Base-by-base conservation (phyloP, 129 eudicot species). In the Sambucus nigra region DNA sequence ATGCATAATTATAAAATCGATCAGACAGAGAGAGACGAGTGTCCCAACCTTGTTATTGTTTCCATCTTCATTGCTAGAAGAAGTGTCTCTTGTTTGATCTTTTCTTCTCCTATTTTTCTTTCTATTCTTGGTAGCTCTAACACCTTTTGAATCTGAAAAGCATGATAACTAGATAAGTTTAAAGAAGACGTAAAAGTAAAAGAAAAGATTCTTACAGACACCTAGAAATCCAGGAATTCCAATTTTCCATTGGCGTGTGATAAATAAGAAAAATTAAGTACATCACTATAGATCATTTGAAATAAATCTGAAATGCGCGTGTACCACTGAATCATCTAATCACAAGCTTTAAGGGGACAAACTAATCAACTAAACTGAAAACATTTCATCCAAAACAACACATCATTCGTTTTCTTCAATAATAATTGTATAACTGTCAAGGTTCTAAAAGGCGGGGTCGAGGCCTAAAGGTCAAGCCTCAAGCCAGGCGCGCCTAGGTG, bases 51-150 rank as follows among this genome's bases (percentile, higher is more conserved):
- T 75, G 44, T 73, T 55, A 44, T 56, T 70, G 68, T 57, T 70
- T 45, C 67, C 77, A 50, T 62, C 66, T 41, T 71, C 51, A 41
- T 71, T 46, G 56, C 63, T 57, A 25, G 53, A 25, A 55, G 78
- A 51, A 61, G 73, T 44, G 65, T 72, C 80, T 71, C 77, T 80
- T 15, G 63, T 83, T 29, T 75, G 89, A 47, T 84, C 94, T 64
- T 84, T 88, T 69, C 82, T 84, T 68, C 58, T 78, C 23, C 88
- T 80, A 54, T 69, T 79, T 64, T 84, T 88, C 84, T 81, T 84
- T 77, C 81, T 88, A 55, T 32, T 84, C 62, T 88, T 88, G 46
- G 88, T 63, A 69, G 83, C 42, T 71, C 60, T 79, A 39, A 62
- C 80, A 53, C 68, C 87, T 70, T 88, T 84, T 1, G 74, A 69